phyloP scores from a whole-genome alignment of 1,284 basidiomycete genomes.

The Apiotrichum siamense region DNA sequence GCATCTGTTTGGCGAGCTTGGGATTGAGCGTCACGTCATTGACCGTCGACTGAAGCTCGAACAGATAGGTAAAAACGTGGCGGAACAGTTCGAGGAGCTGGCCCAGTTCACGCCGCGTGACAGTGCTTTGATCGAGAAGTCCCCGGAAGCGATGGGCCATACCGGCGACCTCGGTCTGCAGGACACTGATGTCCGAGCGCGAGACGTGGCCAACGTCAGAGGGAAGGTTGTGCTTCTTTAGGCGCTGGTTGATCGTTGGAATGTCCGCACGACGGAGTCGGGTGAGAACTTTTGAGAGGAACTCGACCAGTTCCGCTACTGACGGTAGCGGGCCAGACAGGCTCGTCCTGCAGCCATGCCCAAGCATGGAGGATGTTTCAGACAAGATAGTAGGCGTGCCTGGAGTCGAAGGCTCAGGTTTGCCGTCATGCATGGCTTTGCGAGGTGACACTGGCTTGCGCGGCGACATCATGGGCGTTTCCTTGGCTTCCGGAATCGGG shows the following conservation, averaged over 20 bases:
- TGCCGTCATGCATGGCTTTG: neutral
- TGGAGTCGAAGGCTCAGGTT: neutral
- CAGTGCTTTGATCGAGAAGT: constrained; percentile 56
- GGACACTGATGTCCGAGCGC: constrained; percentile 68
- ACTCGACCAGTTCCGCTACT: constrained; percentile 34
- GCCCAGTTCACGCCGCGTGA: constrained; percentile 76
- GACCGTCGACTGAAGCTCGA: constrained; percentile 70
- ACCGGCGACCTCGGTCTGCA: constrained; percentile 64
- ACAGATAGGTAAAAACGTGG: constrained; percentile 77
- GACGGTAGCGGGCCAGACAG: neutral
- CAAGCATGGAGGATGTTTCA: constrained; percentile 34
- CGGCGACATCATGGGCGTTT: neutral
- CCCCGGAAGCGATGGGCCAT: constrained; percentile 69
- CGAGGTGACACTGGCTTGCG: neutral
- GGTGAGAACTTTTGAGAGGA: constrained; percentile 59
- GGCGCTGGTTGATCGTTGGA: constrained; percentile 74
- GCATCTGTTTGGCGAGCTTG: constrained; percentile 61
- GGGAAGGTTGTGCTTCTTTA: constrained; percentile 81
- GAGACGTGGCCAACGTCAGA: constrained; percentile 84
- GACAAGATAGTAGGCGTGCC: constrained; percentile 18
- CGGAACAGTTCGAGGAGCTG: constrained; percentile 75
- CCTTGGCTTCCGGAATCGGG: constrained; percentile 9
- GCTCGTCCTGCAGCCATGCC: neutral
- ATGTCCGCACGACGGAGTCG: constrained; percentile 77
- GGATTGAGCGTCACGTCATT: constrained; percentile 92